These are phyloP conservation scores for Daldinia sp. DNA, from an alignment of 2,329 filamentous ascomycete species.

Conservation along the genomic window DNA sequence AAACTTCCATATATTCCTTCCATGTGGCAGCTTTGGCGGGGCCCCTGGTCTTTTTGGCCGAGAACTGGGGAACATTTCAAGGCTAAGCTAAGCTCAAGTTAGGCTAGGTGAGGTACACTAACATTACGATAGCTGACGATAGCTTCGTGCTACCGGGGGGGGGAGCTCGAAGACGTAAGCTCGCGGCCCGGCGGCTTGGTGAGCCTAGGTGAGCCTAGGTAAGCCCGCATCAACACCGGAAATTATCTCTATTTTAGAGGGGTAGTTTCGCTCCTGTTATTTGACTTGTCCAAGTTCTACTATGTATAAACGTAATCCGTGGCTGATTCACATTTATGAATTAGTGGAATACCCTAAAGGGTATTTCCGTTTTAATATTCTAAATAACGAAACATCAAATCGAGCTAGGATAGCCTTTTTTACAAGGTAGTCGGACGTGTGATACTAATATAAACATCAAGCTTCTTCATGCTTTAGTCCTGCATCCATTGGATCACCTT, in stretches of 20 bases:
- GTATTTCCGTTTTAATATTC: background rate
- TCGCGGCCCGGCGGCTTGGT: conserved; percentile 23
- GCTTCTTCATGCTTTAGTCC: conserved; percentile 6
- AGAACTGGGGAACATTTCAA: conserved; percentile 26
- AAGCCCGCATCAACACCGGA: conserved; percentile 25
- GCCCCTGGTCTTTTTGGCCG: conserved; percentile 19
- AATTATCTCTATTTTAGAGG: conserved; percentile 31
- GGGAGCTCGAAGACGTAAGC: conserved; percentile 11
- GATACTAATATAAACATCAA: conserved; percentile 4
- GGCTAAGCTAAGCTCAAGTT: background rate
- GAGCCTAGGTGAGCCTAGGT: background rate
- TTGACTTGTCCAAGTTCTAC: conserved; percentile 4
- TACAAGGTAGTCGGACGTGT: conserved; percentile 12
- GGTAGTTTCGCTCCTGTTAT: conserved; percentile 29
- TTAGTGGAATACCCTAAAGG: background rate
- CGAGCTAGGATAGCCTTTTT: background rate
- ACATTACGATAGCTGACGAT: no score
- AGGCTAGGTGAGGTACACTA: background rate
- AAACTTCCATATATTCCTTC: conserved; percentile 10
- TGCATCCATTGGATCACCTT: conserved; percentile 17
- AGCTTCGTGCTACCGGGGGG: background rate
- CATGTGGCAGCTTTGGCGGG: conserved; percentile 23
- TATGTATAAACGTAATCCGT: conserved; percentile 5
- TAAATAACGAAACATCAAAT: background rate
- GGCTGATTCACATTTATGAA: conserved; percentile 11